These are phyloP conservation scores for Globisporangium canariense DNA, from an alignment of 352 stramenopile species.

Conservation along the genomic window DNA sequence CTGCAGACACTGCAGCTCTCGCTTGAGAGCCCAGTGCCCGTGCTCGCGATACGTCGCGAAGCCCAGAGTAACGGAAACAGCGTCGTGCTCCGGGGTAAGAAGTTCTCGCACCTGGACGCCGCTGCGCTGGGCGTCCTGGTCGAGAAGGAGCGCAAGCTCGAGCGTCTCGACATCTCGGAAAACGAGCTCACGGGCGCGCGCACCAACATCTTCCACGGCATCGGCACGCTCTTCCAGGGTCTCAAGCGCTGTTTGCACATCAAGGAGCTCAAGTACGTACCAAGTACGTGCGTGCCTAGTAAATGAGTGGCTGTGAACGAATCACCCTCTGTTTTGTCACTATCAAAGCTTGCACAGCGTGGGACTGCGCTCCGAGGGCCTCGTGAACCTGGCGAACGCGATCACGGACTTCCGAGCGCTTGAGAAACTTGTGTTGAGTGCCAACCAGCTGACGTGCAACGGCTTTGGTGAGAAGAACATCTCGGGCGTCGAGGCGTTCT, in stretches of 20 bases:
- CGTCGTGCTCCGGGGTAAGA: constrained; percentile 24
- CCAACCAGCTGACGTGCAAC: constrained; percentile 48
- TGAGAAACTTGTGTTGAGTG: constrained; percentile 45
- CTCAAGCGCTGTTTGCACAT: constrained; percentile 51
- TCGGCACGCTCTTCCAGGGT: constrained; percentile 37
- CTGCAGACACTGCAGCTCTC: constrained; percentile 61
- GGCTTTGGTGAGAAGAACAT: constrained; percentile 51
- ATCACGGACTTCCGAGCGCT: constrained; percentile 37
- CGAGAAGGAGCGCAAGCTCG: constrained; percentile 46
- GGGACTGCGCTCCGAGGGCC: constrained; percentile 48
- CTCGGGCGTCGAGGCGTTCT: constrained; percentile 53
- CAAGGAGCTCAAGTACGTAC: constrained; percentile 45
- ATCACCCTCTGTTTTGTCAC: background rate
- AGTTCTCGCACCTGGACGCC: constrained; percentile 58
- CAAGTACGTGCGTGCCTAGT: constrained; percentile 18
- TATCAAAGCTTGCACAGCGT: constrained; percentile 27
- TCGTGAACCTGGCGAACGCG: constrained; percentile 40
- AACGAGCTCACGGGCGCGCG: constrained; percentile 48
- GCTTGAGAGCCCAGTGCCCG: constrained; percentile 21
- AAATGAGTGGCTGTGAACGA: background rate
- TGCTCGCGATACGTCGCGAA: constrained; percentile 29
- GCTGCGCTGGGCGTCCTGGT: constrained; percentile 50
- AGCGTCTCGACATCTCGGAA: constrained; percentile 44
- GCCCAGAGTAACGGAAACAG: constrained; percentile 25
- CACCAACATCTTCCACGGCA: constrained; percentile 57